Percentiles rank a stretch among this genome's conserved stretches.
phyloP scores from a whole-genome alignment of 257 asterid genomes.

The Salvia miltiorrhiza region DNA sequence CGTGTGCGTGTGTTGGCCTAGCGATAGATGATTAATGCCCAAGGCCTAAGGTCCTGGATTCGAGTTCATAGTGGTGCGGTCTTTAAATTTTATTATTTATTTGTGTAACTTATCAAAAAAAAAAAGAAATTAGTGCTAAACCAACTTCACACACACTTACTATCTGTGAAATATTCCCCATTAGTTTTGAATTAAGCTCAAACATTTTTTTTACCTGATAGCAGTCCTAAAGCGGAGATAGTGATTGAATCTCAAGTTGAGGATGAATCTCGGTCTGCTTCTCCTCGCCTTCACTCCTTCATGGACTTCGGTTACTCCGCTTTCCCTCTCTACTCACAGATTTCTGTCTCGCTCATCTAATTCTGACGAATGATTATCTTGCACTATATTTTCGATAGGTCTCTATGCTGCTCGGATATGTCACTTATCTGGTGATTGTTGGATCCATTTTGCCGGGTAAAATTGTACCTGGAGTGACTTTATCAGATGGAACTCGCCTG shows the following conservation, averaged over 20 bases:
- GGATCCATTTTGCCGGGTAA: conserved; percentile 88
- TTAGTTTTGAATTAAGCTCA: neutral
- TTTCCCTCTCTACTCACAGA: neutral
- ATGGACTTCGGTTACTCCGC: conserved; percentile 65
- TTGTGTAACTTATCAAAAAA: too few relatives aligned
- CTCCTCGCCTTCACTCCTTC: conserved; percentile 53
- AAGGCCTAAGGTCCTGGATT: too few relatives aligned
- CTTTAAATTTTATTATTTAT: too few relatives aligned
- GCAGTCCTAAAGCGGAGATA: conserved; percentile 9
- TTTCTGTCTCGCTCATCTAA: neutral
- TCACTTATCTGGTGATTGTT: conserved; percentile 61
- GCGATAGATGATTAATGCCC: too few relatives aligned
- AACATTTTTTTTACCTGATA: neutral
- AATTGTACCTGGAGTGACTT: conserved; percentile 58
- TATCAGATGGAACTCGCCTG: conserved; percentile 77
- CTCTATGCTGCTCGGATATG: conserved; percentile 50
- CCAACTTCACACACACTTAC: too few relatives aligned
- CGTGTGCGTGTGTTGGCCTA: too few relatives aligned
- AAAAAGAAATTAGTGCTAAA: too few relatives aligned
- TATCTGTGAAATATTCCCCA: too few relatives aligned
- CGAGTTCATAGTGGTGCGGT: too few relatives aligned
- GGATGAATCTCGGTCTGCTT: conserved; percentile 59
- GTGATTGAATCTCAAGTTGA: conserved; percentile 12
- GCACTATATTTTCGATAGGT: conserved; percentile 37
- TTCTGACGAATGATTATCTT: conserved; percentile 11